Conservation (phyloP, 352 stramenopile genomes). For the Phytophthora fragariaefolia region DNA sequence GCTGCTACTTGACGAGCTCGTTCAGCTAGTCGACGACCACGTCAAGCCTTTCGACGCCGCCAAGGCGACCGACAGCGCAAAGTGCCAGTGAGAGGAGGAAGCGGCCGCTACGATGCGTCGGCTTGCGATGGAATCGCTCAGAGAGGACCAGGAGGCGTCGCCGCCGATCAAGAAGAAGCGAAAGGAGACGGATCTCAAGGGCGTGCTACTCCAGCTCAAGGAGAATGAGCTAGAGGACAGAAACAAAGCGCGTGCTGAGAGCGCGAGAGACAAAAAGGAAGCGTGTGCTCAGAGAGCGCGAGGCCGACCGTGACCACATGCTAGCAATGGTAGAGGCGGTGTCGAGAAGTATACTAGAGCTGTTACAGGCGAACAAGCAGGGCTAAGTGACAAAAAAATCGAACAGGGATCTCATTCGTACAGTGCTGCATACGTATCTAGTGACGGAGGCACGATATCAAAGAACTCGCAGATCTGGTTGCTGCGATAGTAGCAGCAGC, state of each 20-base stretch:
- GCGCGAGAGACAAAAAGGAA: too few species aligned
- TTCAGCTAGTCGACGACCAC: constrained; percentile 14
- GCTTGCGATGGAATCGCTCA: constrained; percentile 7
- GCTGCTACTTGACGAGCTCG: constrained; percentile 10
- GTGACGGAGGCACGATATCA: not conserved
- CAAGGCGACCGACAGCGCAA: not conserved
- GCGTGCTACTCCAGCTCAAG: not conserved
- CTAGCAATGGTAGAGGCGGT: constrained; percentile 6
- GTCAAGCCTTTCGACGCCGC: not conserved
- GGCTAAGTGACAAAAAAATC: constrained; percentile 10
- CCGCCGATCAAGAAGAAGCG: not conserved
- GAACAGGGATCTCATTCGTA: not conserved
- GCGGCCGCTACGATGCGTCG: not conserved
- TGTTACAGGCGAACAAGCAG: constrained; percentile 1
- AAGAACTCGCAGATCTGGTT: constrained; percentile 7
- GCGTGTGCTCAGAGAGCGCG: not conserved
- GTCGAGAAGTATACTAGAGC: constrained; percentile 18
- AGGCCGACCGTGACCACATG: constrained; percentile 4
- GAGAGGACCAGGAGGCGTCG: constrained; percentile 1
- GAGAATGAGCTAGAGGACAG: not conserved
- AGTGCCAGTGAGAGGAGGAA: constrained; percentile 11
- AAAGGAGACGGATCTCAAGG: not conserved
- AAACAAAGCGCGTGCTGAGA: too few species aligned
- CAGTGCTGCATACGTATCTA: not conserved
- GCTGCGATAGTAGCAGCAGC: not conserved